Base-by-base conservation (phyloP, 148 eudicot species). In the Rhododendron griersonianum region DNA sequence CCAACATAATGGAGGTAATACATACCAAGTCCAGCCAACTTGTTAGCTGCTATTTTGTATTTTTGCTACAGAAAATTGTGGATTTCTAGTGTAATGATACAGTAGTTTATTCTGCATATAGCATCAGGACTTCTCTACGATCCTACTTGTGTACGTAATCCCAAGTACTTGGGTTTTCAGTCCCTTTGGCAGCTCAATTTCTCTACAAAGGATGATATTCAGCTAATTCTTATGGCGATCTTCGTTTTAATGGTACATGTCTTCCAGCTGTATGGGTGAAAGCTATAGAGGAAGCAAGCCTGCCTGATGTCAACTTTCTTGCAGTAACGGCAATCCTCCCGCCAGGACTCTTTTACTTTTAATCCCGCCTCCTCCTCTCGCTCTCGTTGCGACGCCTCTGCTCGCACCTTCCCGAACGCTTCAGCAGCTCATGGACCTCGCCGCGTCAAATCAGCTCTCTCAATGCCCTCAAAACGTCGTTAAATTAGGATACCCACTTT, bases 401-500 rank as follows among this genome's bases (percentile, higher is more conserved):
- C 35, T 1, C 35, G 35, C 35, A 33, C 35, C 2, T 33, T 33
- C 35, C 35, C 35, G 2, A 33, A 33, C 35, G 35, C 35, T 33
- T 2, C 35, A 33, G 35, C 35, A 33, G 35, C 35, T 33, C 35
- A 33, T 33, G 35, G 35, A 33, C 35, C 35, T 33, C 35, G 35
- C 35, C 35, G 35, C 35, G 35, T 33, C 35, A 33, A 33, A 41
- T 41, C 6, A 41, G 7, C 7, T 41, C 84, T 45, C 89, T 96
- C 81, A 86, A 71, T 45, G 53, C 79, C 80, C 92, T 96, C 37
- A 93, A 93, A 84, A 83, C 92, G 5, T 87, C 87, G 0, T 77
- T 91, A 57, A 84, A 92, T 61, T 80, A 61, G 18, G 89, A 88
- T 76, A 85, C 86, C 44, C 87, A 89, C 59, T 81, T 90, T 81